Percentiles rank a stretch among this genome's conserved stretches.
Evolutionary conservation across 2,329 filamentous ascomycete species (phyloP).

Genomic region (Domatiomyces globalis): DNA sequence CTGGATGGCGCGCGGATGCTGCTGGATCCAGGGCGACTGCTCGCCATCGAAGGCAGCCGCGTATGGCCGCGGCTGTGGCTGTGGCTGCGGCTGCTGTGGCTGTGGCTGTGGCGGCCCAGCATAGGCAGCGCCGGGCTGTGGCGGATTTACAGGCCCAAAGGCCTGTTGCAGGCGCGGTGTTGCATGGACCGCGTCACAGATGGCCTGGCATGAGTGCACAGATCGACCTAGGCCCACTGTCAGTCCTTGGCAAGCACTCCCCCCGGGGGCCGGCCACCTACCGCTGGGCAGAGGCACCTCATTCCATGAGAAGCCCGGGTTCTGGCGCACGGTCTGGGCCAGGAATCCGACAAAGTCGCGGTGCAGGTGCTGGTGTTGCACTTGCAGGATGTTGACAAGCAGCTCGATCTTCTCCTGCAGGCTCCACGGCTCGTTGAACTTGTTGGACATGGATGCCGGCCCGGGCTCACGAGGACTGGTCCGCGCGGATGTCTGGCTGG

Average conservation of each 20-base stretch:
- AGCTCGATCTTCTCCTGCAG: slow-evolving; percentile 15
- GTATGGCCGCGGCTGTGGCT: neutral
- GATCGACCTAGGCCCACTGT: slow-evolving; percentile 13
- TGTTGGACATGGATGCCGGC: slow-evolving; percentile 10
- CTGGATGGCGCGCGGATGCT: slow-evolving; percentile 11
- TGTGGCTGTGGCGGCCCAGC: neutral
- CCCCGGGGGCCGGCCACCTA: slow-evolving; percentile 5
- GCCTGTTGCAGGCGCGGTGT: neutral
- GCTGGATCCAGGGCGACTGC: neutral
- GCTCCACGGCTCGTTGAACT: slow-evolving; percentile 12
- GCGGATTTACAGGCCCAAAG: neutral
- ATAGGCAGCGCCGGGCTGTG: neutral
- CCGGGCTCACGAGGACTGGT: neutral
- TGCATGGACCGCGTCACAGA: slow-evolving; percentile 6
- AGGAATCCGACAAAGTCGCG: slow-evolving; percentile 14
- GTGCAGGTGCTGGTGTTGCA: slow-evolving; percentile 2
- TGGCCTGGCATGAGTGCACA: slow-evolving; percentile 11
- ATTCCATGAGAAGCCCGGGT: slow-evolving; percentile 14
- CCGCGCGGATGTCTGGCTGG: neutral
- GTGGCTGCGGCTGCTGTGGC: neutral
- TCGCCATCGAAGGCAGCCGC: neutral
- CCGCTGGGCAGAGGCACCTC: slow-evolving; percentile 17
- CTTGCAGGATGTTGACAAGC: slow-evolving; percentile 17
- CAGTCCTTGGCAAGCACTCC: neutral
- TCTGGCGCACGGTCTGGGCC: slow-evolving; percentile 10